A percentile compares a stretch with the other conserved stretches of the same genome.
These are phyloP conservation scores for Chrysanthemum makinoi DNA, from an alignment of 129 eudicot genomes.

Conservation along the genomic window DNA sequence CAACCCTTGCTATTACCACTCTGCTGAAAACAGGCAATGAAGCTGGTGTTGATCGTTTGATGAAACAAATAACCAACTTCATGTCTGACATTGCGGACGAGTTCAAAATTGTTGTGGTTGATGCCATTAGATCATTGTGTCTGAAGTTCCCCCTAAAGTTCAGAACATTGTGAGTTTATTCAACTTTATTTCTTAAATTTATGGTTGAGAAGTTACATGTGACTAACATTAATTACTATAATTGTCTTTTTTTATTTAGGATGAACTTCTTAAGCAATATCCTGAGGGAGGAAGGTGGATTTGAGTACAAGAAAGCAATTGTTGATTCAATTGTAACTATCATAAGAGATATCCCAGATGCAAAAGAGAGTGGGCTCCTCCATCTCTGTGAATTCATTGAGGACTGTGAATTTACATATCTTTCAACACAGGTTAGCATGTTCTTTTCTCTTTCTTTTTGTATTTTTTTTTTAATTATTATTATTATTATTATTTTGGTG, in stretches of 20 bases:
- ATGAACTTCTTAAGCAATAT: constrained; percentile 95
- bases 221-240: background rate
- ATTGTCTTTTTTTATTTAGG: constrained; percentile 35
- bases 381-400: constrained; percentile 98
- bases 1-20: constrained; percentile 97
- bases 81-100: constrained; percentile 99
- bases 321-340: constrained; percentile 93
- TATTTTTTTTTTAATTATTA: background rate
- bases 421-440: constrained; percentile 81
- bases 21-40: constrained; percentile 96
- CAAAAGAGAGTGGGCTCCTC: constrained; percentile 92
- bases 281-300: constrained; percentile 97
- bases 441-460: background rate
- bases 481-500: background rate
- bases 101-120: constrained; percentile 97
- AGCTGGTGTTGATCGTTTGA: constrained; percentile 93
- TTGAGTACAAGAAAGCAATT: constrained; percentile 96
- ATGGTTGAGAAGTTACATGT: background rate
- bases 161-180: constrained; percentile 76
- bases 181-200: background rate
- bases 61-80: constrained; percentile 96
- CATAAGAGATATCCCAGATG: constrained; percentile 96
- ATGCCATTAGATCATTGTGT: constrained; percentile 94
- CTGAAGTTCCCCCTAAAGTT: constrained; percentile 91
- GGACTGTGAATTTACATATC: constrained; percentile 97